Percentiles rank a stretch among this genome's conserved stretches.
These are phyloP conservation scores for Corymbia citriodora DNA, from an alignment of 441 rosid species.

Conservation along the genomic window DNA sequence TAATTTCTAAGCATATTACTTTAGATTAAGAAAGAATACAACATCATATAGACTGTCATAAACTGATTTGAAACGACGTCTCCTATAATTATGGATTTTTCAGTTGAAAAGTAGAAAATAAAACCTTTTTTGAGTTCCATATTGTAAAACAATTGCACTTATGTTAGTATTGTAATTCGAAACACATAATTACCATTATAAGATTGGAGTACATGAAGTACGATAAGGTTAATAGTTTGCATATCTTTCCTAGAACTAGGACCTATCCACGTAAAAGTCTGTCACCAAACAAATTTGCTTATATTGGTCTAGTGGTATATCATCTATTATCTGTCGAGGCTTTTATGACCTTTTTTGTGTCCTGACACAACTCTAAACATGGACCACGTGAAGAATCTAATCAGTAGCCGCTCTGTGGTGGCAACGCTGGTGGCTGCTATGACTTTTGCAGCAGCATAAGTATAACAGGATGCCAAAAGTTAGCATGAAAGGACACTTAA, in stretches of 20 bases:
- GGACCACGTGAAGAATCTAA: no score
- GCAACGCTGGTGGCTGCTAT: no score
- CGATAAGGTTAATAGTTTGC: rapidly evolving
- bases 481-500: no score
- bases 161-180: not conserved
- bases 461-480: no score
- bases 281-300: not conserved
- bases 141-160: not conserved
- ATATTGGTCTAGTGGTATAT: no score
- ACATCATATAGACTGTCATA: not conserved
- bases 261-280: not conserved
- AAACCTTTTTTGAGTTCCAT: not conserved
- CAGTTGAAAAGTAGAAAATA: not conserved
- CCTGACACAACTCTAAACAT: not conserved
- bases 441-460: no score
- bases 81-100: not conserved
- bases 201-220: not conserved
- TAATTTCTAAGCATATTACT: not conserved
- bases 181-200: rapidly evolving
- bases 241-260: no score
- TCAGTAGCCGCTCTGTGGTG: no score
- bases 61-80: not conserved
- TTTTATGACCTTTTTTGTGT: not conserved
- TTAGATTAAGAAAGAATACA: not conserved
- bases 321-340: not conserved